Evolutionary conservation across 2,329 filamentous ascomycete species (phyloP).

Genomic region (Colletotrichum tropicicola): DNA sequence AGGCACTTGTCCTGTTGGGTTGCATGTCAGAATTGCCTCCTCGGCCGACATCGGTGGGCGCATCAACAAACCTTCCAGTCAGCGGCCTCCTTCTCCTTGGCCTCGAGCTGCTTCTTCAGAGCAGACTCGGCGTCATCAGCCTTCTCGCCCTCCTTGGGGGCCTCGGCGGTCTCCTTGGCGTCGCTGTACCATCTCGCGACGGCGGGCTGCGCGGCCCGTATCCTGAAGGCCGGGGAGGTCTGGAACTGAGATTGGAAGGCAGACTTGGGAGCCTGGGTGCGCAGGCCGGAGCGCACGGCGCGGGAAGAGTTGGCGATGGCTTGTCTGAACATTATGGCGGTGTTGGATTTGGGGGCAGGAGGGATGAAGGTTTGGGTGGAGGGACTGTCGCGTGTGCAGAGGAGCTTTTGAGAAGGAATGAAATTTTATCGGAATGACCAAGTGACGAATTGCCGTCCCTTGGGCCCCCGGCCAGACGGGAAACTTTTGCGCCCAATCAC

Average conservation of each 20-base stretch:
- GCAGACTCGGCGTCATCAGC: conserved; percentile 47
- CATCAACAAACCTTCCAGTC: conserved; percentile 81
- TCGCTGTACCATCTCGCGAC: conserved; percentile 60
- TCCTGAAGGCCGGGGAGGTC: conserved; percentile 44
- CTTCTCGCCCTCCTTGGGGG: conserved; percentile 37
- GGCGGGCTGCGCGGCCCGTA: conserved; percentile 46
- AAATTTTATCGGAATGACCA: conserved; percentile 32
- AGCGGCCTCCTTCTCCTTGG: conserved; percentile 62
- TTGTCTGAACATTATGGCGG: conserved; percentile 55
- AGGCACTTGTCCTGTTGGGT: conserved; percentile 85
- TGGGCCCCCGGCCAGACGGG: conserved; percentile 3
- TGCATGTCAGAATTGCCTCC: conserved; percentile 7
- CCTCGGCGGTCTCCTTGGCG: conserved; percentile 43
- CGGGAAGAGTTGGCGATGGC: conserved; percentile 52
- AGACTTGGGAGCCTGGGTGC: conserved; percentile 45
- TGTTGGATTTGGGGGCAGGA: neutral
- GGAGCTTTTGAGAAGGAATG: conserved; percentile 22
- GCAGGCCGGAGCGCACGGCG: conserved; percentile 51
- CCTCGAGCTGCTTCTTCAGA: conserved; percentile 61
- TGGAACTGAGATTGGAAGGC: conserved; percentile 48
- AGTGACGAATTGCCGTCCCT: conserved; percentile 30
- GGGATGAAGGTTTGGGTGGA: neutral
- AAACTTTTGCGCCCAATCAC: conserved; percentile 25
- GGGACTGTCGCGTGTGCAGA: conserved; percentile 24
- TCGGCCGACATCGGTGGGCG: conserved; percentile 19